Evolutionary conservation across 2,329 filamentous ascomycete genomes (phyloP), one percentile per base, ranked within the genome.

Genomic region (Orbilia blumenaviensis): DNA sequence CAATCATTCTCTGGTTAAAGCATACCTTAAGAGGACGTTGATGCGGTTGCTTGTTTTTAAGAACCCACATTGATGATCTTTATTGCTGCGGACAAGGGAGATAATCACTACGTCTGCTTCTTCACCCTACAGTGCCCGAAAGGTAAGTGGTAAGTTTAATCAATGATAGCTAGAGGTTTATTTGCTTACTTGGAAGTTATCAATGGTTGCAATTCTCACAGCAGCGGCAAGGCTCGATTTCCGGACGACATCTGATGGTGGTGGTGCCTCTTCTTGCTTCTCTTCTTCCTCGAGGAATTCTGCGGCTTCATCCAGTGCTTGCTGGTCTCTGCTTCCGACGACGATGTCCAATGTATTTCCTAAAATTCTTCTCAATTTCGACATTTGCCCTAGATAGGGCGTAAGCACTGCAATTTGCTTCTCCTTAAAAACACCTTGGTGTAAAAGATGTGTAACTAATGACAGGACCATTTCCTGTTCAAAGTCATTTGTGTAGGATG

Each of bases 61-160:
- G 16, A 67, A 78, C 0, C 91, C 91, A 16, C 86, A 86, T 6
- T 85, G 87, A 8, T 82, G 83, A 4, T 86, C 79, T 0, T 81
- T 77, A 78, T 94, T 94, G 82, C 90, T 92, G 38, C 91, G 86
- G 0, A 92, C 90, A 0, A 94, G 83, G 0, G 89, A 91, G 0
- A 93, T 84, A 2, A 94, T 84, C 0, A 94, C 85, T 7, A 94
- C 84, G 64, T 91, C 90, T 1, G 88, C 89, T 79, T 94, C 91
- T 80, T 94, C 91, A 0, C 91, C 91, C 79, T 94, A 91, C 1
- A 66, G 7, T 18, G 25, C 1, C n/a, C n/a, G n/a, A n/a, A n/a
- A n/a, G n/a, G n/a, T n/a, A n/a, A n/a, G n/a, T n/a, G n/a, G n/a
- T n/a, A n/a, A n/a, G n/a, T n/a, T n/a, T n/a, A n/a, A n/a, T n/a